Evolutionary conservation across 2,329 filamentous ascomycete genomes (phyloP), one percentile per base, ranked within the genome.

Genomic region (Aspergillus niger): DNA sequence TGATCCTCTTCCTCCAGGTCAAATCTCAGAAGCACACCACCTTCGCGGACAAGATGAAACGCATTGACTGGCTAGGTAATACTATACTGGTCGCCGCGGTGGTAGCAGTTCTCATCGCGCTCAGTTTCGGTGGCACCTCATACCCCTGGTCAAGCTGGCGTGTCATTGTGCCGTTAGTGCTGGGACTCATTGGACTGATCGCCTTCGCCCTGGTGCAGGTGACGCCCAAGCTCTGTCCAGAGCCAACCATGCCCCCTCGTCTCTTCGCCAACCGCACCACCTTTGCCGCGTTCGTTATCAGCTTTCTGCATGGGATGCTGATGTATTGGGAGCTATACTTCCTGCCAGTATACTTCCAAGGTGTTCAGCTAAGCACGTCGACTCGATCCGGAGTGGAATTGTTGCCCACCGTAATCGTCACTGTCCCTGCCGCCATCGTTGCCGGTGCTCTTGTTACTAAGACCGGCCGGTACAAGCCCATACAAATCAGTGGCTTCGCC

Each of bases 291-390:
- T 58, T 57, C 28, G 20, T 57, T 8, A 38, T 60, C 20, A 51
- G 59, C 10, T 67, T 69, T 39, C 11, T 70, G 2, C 63, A 67
- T 7, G 55, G 51, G 3, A 44, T 70, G 3, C 48, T 65, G 7
- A 48, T 63, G 1, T 63, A 57, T 32, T 67, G 63, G 58, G 30
- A 63, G 3, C 53, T 54, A 17, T 68, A 65, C 57, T 82, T 80
- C 63, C 58, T 82, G 1, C 79, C 81, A 0, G 65, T 82, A 7
- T 83, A 80, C 64, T 81, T 82, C 65, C 79, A 82, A 57, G 73
- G 71, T 0, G 77, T 83, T 0, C 68, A 70, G 5, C 52, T 68
- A 1, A 70, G 72, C 4, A 68, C 70, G 0, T 74, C 81, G 0
- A 63, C 68, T 0, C 62, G 70, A 0, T 72, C 76, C 2, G 72